These are phyloP conservation scores for Coriaria nepalensis DNA, from an alignment of 306 rosid species.

Conservation along the genomic window DNA sequence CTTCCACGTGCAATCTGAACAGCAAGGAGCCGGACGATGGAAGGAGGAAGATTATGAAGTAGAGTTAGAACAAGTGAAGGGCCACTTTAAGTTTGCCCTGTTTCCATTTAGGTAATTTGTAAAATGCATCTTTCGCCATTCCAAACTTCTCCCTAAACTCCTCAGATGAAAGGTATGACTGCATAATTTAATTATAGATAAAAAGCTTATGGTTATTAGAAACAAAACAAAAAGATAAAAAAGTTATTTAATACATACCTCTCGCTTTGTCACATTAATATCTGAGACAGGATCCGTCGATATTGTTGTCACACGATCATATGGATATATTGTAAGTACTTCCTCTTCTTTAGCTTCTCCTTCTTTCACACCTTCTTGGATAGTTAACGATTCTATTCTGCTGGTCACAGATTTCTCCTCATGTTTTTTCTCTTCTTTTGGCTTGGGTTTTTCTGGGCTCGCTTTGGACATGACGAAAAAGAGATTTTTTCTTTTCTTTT, in stretches of 20 bases:
- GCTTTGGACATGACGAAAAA: constrained; percentile 15
- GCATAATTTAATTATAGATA: constrained; percentile 24
- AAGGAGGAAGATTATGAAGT: constrained; percentile 10
- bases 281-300: constrained; percentile 54
- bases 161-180: constrained; percentile 72
- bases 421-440: constrained; percentile 28
- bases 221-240: constrained; percentile 11
- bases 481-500: no score
- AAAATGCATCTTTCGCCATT: constrained; percentile 57
- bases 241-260: constrained; percentile 32
- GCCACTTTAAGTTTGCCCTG: constrained; percentile 95
- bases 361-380: constrained; percentile 74
- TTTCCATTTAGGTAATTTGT: constrained; percentile 91
- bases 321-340: constrained; percentile 58
- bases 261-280: constrained; percentile 86
- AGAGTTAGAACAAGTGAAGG: constrained; percentile 62
- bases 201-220: constrained; percentile 6
- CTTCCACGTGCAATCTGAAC: constrained; percentile 39
- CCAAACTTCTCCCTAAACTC: constrained; percentile 74
- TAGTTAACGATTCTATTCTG: constrained; percentile 54
- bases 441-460: constrained; percentile 32
- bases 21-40: constrained; percentile 25
- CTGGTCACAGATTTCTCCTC: constrained; percentile 35
- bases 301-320: constrained; percentile 48
- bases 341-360: constrained; percentile 79